Conservation (phyloP, 2,329 filamentous ascomycete genomes). For the Hysterium pulicare region DNA sequence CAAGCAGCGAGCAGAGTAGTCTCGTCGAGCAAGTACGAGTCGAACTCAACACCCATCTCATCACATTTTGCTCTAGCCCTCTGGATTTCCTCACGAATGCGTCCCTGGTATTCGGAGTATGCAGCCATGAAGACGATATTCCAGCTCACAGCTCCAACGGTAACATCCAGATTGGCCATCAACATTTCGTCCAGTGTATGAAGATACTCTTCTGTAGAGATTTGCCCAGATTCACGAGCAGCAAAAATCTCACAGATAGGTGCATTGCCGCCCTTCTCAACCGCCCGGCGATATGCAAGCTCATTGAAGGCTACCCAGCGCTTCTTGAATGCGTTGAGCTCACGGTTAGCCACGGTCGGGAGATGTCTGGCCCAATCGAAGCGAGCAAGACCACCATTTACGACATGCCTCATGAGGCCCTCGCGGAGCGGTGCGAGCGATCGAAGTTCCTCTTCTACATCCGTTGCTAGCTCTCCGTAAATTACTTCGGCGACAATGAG, state of each 20-base stretch:
- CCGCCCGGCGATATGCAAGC: conserved; percentile 7
- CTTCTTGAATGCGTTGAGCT: conserved; percentile 13
- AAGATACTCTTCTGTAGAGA: conserved; percentile 26
- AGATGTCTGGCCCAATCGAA: conserved; percentile 23
- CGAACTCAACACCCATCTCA: conserved; percentile 8
- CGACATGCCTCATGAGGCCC: conserved; percentile 29
- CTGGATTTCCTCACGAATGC: conserved; percentile 23
- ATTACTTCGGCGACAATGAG: conserved; percentile 37
- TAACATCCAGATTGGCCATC: conserved; percentile 47
- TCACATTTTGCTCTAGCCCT: neutral
- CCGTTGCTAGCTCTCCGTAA: conserved; percentile 32
- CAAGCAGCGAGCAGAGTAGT: conserved; percentile 16
- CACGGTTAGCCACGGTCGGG: conserved; percentile 21
- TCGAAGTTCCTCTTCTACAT: conserved; percentile 20
- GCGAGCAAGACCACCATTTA: conserved; percentile 35
- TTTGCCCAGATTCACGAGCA: conserved; percentile 12
- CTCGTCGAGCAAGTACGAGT: conserved; percentile 24
- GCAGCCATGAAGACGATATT: conserved; percentile 39
- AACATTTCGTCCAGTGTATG: conserved; percentile 46
- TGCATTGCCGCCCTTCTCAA: conserved; percentile 1
- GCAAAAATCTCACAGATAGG: conserved; percentile 13
- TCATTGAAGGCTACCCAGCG: conserved; percentile 33
- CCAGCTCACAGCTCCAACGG: conserved; percentile 41
- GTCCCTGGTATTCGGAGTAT: conserved; percentile 24
- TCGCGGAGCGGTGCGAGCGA: conserved; percentile 25